phyloP scores from a whole-genome alignment of 257 asterid genomes.

The Ehretia macrophylla region DNA sequence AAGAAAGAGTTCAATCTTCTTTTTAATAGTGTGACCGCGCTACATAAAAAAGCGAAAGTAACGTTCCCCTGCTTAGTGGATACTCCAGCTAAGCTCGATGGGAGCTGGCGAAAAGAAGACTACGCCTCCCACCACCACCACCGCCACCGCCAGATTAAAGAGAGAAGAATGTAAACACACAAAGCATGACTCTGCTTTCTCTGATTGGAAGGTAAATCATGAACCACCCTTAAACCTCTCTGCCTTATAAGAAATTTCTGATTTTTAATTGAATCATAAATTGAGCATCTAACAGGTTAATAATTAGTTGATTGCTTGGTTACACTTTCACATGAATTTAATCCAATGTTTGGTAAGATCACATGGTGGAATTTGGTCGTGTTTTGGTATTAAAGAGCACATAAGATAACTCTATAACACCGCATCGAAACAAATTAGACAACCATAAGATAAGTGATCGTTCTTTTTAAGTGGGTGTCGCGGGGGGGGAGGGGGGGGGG shows the following conservation, averaged over 20 bases:
- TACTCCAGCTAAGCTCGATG: neutral
- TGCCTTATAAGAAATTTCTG: neutral
- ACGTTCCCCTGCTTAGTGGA: neutral
- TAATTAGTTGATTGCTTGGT: neutral
- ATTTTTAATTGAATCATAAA: too few relatives aligned
- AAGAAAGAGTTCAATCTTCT: neutral
- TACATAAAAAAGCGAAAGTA: constrained; percentile 2
- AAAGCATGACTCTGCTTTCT: constrained; percentile 79
- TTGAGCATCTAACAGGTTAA: neutral
- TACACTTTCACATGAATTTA: neutral
- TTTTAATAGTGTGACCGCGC: neutral
- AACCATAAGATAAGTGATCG: too few relatives aligned
- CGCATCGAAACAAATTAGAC: too few relatives aligned
- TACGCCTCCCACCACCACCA: neutral
- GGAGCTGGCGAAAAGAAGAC: constrained; percentile 9
- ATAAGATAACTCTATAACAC: too few relatives aligned
- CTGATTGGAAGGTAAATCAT: constrained; percentile 68
- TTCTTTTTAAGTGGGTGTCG: too few relatives aligned
- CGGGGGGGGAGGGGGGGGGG: too few relatives aligned
- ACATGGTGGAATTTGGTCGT: too few relatives aligned
- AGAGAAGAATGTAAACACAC: constrained; percentile 76
- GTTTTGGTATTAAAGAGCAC: too few relatives aligned
- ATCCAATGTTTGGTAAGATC: neutral
- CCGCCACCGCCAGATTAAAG: constrained; percentile 31
- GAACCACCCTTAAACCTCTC: neutral